Evolutionary conservation across 306 rosid species (phyloP).

Genomic region (Dryas alaskensis): DNA sequence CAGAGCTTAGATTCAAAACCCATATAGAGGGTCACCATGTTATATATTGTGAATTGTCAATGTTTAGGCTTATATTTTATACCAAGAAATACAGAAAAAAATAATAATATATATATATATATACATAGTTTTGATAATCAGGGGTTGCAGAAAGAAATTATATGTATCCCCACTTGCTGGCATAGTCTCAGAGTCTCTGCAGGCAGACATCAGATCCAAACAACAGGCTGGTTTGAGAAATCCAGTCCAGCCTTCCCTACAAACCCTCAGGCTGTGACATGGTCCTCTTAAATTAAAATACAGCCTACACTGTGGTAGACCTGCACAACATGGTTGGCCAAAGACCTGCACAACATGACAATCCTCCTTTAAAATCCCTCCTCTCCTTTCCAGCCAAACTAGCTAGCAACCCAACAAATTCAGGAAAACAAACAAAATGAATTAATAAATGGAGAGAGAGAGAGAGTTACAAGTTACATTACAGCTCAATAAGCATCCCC

Average conservation of each 20-base stretch:
- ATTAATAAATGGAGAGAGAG: conserved; percentile 7
- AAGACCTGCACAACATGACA: conserved; percentile 20
- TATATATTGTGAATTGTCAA: no score
- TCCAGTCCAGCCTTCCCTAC: no score
- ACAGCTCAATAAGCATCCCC: conserved; percentile 30
- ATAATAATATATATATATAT: no score
- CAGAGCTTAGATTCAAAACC: no score
- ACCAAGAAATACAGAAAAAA: neutral
- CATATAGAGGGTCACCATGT: neutral
- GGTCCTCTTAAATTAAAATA: no score
- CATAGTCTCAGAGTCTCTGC: neutral
- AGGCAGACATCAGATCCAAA: conserved; percentile 16
- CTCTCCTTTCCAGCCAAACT: conserved; percentile 29
- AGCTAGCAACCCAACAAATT: conserved; percentile 22
- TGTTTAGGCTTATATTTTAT: neutral
- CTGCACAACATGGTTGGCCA: conserved; percentile 8
- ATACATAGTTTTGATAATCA: no score
- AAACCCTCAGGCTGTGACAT: no score
- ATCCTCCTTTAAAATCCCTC: conserved; percentile 22
- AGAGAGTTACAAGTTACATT: neutral
- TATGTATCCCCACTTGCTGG: conserved; percentile 21
- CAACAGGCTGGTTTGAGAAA: no score
- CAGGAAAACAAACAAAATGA: conserved; percentile 24
- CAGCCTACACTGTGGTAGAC: no score
- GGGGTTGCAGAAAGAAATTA: neutral